Evolutionary conservation across 2,329 filamentous ascomycete species (phyloP), one percentile per base, ranked within the genome.

Genomic region (Colletotrichum sp.): DNA sequence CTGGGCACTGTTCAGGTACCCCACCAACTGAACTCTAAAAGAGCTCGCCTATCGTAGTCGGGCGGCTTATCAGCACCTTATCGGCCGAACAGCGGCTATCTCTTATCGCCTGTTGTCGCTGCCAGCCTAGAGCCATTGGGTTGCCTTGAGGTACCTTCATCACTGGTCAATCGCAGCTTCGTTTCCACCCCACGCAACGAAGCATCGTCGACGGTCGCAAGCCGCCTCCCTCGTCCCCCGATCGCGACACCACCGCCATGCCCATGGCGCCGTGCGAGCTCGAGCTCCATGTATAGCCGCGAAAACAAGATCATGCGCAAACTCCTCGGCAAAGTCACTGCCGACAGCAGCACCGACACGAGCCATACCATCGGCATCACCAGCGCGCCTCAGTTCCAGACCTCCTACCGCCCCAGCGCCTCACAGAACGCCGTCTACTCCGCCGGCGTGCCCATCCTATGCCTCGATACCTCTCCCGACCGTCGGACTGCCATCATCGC

Each of bases 231-330:
- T 13, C 21, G 15, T 15, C 26, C 9, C 43, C 30, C 64, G 73
- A 67, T 21, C 28, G 43, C 56, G 62, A 60, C 34, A 71, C 62
- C 36, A 72, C 52, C 38, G 74, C 74, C 64, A 66, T 72, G 73
- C 70, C 58, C 70, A 85, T 85, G 85, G 84, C 83, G 82, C 80
- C 80, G 76, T 79, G 61, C 30, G 66, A 74, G 71, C 79, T 72
- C 79, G 78, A 77, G 78, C 77, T 82, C 71, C 77, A 89, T 89
- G 88, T 89, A 89, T 83, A 89, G 87, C 77, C 87, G 85, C 83
- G 85, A 90, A 79, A 88, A 87, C 76, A 89, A 85, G 83, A 90
- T 91, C 77, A 91, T 92, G 88, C 89, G 90, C 81, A 90, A 91
- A 84, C 88, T 92, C 28, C 88, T 92, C 36, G 90, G 90, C 81